phyloP scores from a whole-genome alignment of 768 basidiomycete genomes.

The Hirschioporus abietinus region DNA sequence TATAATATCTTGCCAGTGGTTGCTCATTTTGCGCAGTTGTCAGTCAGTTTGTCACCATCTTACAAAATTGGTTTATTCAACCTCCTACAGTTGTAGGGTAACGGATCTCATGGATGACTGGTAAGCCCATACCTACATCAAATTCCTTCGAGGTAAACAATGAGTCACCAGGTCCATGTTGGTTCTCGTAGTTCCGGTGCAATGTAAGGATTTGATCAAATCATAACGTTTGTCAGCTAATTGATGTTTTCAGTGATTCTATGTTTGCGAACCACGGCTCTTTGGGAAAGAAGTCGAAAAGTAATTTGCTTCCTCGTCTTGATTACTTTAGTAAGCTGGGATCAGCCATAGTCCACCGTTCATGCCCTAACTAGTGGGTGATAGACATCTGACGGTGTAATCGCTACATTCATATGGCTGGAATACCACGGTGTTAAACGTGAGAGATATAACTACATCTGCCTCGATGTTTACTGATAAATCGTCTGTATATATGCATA shows the following conservation, averaged over 20 bases:
- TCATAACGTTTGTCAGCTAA: background rate
- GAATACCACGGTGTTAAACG: background rate
- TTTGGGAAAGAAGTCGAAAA: background rate
- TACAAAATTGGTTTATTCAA: background rate
- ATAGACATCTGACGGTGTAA: background rate
- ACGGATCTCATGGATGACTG: background rate
- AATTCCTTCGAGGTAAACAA: background rate
- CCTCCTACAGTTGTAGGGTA: background rate
- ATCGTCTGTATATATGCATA: background rate
- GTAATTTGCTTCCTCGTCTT: background rate
- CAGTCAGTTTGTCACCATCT: too few relatives aligned
- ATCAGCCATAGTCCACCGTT: background rate
- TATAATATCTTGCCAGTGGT: too few relatives aligned
- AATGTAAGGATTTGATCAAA: background rate
- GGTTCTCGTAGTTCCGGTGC: background rate
- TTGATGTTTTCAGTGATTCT: background rate
- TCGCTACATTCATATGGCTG: background rate
- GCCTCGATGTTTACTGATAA: background rate
- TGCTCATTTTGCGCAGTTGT: too few relatives aligned
- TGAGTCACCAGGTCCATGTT: background rate
- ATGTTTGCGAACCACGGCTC: background rate
- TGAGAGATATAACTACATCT: background rate
- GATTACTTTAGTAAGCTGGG: background rate
- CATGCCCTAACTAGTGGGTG: background rate
- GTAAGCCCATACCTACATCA: background rate